These are phyloP conservation scores for Wickerhamiella cacticola DNA, from an alignment of 805 yeast genomes.

Conservation along the genomic window DNA sequence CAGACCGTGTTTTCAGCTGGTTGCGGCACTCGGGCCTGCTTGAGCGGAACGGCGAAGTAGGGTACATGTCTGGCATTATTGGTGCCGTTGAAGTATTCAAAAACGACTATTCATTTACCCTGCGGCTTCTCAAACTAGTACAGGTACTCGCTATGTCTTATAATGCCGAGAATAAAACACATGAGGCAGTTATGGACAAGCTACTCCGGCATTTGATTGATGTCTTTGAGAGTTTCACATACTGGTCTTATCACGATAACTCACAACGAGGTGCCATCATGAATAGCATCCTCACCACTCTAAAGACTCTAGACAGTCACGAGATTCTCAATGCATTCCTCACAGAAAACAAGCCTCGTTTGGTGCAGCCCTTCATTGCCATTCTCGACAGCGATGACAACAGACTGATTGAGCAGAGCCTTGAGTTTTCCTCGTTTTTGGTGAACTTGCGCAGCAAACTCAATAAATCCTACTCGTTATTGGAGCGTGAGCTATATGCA, in stretches of 20 bases:
- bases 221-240: constrained; percentile 59
- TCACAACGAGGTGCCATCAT: constrained; percentile 55
- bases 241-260: constrained; percentile 51
- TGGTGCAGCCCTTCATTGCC: constrained; percentile 31
- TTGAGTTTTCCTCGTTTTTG: constrained; percentile 46
- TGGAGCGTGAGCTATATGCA: constrained; percentile 51
- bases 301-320: constrained; percentile 34
- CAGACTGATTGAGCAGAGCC: constrained; percentile 39
- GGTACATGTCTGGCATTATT: constrained; percentile 46
- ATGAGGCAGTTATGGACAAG: neutral
- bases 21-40: constrained; percentile 54
- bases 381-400: constrained; percentile 37
- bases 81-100: constrained; percentile 62
- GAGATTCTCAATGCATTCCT: neutral
- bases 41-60: constrained; percentile 51
- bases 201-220: constrained; percentile 33
- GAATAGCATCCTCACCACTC: constrained; percentile 37
- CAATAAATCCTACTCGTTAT: constrained; percentile 43
- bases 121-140: constrained; percentile 45
- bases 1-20: constrained; percentile 70
- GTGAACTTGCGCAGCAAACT: constrained; percentile 44
- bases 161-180: constrained; percentile 28
- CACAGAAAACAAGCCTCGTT: constrained; percentile 31
- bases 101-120: constrained; percentile 55
- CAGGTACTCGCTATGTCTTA: constrained; percentile 38